These are phyloP conservation scores for Yamadazyma sp. DNA, from an alignment of 805 yeast genomes.

Conservation along the genomic window DNA sequence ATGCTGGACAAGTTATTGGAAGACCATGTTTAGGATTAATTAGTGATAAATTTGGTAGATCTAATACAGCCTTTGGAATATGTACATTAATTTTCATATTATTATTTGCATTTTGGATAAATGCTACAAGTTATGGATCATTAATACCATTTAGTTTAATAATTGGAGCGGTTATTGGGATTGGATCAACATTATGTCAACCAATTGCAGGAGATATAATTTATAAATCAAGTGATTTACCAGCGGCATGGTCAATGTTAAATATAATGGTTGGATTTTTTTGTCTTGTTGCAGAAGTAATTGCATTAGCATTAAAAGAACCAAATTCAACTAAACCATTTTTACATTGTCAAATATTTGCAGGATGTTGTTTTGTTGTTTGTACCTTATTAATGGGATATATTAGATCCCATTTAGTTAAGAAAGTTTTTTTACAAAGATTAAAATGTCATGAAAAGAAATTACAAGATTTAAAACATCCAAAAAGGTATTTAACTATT, in stretches of 20 bases:
- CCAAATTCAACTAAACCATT: slow-evolving; percentile 41
- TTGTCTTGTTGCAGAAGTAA: slow-evolving; percentile 49
- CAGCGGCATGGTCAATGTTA: slow-evolving; percentile 40
- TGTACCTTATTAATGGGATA: slow-evolving; percentile 42
- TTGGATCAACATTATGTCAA: slow-evolving; percentile 24
- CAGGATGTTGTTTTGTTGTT: slow-evolving; percentile 46
- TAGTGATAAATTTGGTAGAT: slow-evolving; percentile 48
- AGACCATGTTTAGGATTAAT: slow-evolving; percentile 46
- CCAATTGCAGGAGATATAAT: slow-evolving; percentile 24
- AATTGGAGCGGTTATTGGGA: slow-evolving; percentile 30
- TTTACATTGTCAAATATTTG: slow-evolving; percentile 54
- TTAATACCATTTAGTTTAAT: slow-evolving; percentile 28
- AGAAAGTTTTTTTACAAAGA: slow-evolving; percentile 28
- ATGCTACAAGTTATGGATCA: slow-evolving; percentile 29
- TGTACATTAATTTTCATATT: slow-evolving; percentile 23
- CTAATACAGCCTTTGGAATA: slow-evolving; percentile 28
- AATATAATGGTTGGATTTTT: slow-evolving; percentile 30
- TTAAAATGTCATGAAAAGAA: slow-evolving; percentile 16
- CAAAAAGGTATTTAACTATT: slow-evolving; percentile 4
- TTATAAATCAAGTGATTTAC: slow-evolving; percentile 17
- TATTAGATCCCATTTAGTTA: slow-evolving; percentile 52
- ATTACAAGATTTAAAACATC: background rate
- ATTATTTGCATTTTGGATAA: slow-evolving; percentile 37
- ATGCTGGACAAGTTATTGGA: slow-evolving; percentile 47
- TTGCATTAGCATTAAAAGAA: slow-evolving; percentile 46